Base-by-base conservation (phyloP, 306 rosid species). In the Trichosanthes cucumerina region DNA sequence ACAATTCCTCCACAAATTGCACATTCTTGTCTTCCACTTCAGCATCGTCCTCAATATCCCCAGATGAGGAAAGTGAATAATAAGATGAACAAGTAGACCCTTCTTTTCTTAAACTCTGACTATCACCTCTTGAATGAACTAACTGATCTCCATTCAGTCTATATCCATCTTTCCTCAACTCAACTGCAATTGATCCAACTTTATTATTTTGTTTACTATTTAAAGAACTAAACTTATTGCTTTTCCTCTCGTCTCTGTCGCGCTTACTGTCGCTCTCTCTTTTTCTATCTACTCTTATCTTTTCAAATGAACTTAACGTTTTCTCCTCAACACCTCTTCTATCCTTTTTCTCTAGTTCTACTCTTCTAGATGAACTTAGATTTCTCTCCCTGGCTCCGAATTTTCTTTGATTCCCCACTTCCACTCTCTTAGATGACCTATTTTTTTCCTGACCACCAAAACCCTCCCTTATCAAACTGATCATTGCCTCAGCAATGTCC, bases 11-110 rank as follows among this genome's bases (percentile, higher is more conserved):
- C 65, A 64, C 84, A 38, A 78, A 28, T 50, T 66, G 47, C 56
- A 78, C 89, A 75, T 74, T 87, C 81, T 85, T 88, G 74, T 92
- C 87, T 58, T 79, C 81, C 81, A 85, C 89, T 79, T 92, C 96
- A 24, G 46, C n/a, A 79, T 92, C 96, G 73, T 83, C 89, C 79
- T 82, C 91, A 43, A 85, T 81, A 82, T 86, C 91, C 62, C 89
- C 96, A 15, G 90, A 71, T 13, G 92, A 91, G 23, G 92, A 88
- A 57, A 90, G 43, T 41, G 99, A 86, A 84, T 91, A 90, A 87
- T 88, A 92, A 82, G 97, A 92, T 78, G 99, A 96, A 85, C 91
- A 82, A 82, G 92, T 92, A 53, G 97, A 92, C 78, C 83, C 83
- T 79, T 81, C 90, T 85, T 86, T 88, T 56, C 79, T 85, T 49